phyloP scores from a whole-genome alignment of 768 basidiomycete species.

The Mycena vulgaris region DNA sequence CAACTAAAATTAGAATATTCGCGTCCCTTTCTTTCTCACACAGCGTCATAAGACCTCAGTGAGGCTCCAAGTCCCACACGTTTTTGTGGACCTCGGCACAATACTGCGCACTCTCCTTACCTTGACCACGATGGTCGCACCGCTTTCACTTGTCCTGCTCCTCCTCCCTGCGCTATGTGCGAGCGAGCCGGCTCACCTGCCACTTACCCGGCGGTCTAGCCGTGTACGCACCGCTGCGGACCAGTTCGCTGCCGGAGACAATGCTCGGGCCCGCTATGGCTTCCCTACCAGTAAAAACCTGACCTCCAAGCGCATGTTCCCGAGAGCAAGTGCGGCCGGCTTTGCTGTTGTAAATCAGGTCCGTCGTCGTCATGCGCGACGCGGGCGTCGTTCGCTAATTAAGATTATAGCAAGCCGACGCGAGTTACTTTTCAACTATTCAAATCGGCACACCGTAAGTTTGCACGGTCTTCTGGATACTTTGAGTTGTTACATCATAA shows the following conservation, averaged over 20 bases:
- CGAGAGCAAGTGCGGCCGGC: conserved; percentile 18
- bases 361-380: background rate
- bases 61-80: background rate
- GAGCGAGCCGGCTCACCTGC: conserved; percentile 31
- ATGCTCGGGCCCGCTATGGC: conserved; percentile 32
- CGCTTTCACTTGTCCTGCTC: background rate
- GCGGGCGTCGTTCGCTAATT: too few species aligned
- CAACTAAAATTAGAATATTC: background rate
- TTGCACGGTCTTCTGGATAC: conserved; percentile 1
- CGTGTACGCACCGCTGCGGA: conserved; percentile 27
- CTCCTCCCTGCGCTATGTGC: conserved; percentile 28
- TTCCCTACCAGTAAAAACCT: conserved; percentile 4
- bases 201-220: conserved; percentile 27
- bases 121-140: conserved; percentile 8
- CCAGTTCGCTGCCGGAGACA: conserved; percentile 31
- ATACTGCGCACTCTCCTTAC: conserved; percentile 23
- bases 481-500: conserved; percentile 19
- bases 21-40: conserved; percentile 9
- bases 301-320: conserved; percentile 5
- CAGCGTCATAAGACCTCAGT: background rate
- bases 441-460: conserved; percentile 77
- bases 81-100: background rate
- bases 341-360: conserved; percentile 30
- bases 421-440: conserved; percentile 70
- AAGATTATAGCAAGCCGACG: conserved; percentile 60